These are phyloP conservation scores for Macrophomina phaseolina DNA, from an alignment of 2,329 filamentous ascomycete species.

Conservation along the genomic window DNA sequence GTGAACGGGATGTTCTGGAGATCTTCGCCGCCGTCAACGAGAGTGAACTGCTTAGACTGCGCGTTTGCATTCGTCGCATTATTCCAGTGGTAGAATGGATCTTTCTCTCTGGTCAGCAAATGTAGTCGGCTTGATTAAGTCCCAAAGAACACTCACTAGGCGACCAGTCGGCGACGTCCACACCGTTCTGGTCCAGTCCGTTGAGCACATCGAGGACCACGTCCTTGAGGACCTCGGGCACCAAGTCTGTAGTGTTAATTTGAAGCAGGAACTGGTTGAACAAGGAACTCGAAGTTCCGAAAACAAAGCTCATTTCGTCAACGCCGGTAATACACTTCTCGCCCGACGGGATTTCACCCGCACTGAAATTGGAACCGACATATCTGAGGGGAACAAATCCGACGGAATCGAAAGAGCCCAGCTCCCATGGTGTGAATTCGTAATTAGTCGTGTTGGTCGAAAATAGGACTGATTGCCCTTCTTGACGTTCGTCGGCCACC, in stretches of 20 bases:
- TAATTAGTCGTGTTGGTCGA: constrained; percentile 75
- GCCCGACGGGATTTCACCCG: constrained; percentile 61
- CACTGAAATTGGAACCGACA: constrained; percentile 73
- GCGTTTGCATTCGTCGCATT: constrained; percentile 64
- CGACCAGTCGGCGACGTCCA: constrained; percentile 74
- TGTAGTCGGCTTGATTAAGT: no score
- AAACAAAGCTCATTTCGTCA: constrained; percentile 81
- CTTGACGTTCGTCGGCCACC: constrained; percentile 70
- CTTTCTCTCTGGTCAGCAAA: no score
- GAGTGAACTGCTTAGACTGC: constrained; percentile 60
- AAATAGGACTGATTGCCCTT: constrained; percentile 57
- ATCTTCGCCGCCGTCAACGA: constrained; percentile 82
- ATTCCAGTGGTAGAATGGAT: constrained; percentile 75
- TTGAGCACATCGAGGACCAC: constrained; percentile 61
- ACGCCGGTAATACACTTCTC: constrained; percentile 76
- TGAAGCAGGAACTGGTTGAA: constrained; percentile 80
- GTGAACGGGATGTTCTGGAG: constrained; percentile 79
- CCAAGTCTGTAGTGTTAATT: constrained; percentile 60
- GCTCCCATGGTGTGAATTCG: constrained; percentile 80
- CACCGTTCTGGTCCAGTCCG: constrained; percentile 63
- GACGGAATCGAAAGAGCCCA: constrained; percentile 77
- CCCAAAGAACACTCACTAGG: constrained; percentile 53
- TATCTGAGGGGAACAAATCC: constrained; percentile 75
- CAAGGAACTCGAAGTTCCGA: constrained; percentile 83
- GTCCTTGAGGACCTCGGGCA: constrained; percentile 57